Conservation (phyloP, 352 stramenopile genomes). For the Globisporangium rhizosaccharum region DNA sequence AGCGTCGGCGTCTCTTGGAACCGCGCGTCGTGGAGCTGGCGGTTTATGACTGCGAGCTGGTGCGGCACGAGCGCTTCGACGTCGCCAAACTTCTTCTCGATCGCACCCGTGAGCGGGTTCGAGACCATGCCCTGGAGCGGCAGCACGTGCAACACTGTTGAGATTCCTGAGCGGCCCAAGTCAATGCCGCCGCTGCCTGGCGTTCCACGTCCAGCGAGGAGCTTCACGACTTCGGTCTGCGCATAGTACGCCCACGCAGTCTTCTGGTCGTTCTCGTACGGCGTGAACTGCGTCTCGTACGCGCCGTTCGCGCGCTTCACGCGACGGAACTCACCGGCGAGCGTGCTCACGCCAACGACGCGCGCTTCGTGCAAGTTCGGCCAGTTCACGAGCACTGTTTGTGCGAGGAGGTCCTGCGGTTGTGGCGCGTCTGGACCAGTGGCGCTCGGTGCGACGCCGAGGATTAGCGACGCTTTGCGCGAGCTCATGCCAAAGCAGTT, state of each 20-base stretch:
- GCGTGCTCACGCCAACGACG: slow-evolving; percentile 72
- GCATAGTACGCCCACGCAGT: slow-evolving; percentile 63
- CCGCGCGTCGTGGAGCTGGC: slow-evolving; percentile 90
- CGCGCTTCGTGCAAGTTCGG: slow-evolving; percentile 96
- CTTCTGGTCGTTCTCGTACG: slow-evolving; percentile 47
- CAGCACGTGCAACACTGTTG: slow-evolving; percentile 74
- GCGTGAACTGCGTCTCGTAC: slow-evolving; percentile 33
- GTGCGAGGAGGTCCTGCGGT: slow-evolving; percentile 44
- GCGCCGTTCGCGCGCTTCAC: slow-evolving; percentile 15
- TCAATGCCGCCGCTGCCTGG: slow-evolving; percentile 91
- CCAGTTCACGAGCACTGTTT: slow-evolving; percentile 95
- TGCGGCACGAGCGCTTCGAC: slow-evolving; percentile 93
- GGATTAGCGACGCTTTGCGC: slow-evolving; percentile 70
- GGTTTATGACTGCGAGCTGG: slow-evolving; percentile 92
- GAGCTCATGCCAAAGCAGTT: slow-evolving; percentile 95
- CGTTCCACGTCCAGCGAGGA: slow-evolving; percentile 66
- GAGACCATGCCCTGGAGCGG: slow-evolving; percentile 91
- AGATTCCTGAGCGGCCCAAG: slow-evolving; percentile 83
- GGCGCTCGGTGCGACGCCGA: slow-evolving; percentile 38
- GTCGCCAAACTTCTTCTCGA: slow-evolving; percentile 95
- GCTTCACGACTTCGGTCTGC: slow-evolving; percentile 56
- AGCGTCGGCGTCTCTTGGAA: slow-evolving; percentile 88
- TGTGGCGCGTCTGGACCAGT: slow-evolving; percentile 18
- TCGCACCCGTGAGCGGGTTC: slow-evolving; percentile 90
- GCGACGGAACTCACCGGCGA: slow-evolving; percentile 56